phyloP scores from a whole-genome alignment of 768 basidiomycete genomes.

The Hericium coralloides region DNA sequence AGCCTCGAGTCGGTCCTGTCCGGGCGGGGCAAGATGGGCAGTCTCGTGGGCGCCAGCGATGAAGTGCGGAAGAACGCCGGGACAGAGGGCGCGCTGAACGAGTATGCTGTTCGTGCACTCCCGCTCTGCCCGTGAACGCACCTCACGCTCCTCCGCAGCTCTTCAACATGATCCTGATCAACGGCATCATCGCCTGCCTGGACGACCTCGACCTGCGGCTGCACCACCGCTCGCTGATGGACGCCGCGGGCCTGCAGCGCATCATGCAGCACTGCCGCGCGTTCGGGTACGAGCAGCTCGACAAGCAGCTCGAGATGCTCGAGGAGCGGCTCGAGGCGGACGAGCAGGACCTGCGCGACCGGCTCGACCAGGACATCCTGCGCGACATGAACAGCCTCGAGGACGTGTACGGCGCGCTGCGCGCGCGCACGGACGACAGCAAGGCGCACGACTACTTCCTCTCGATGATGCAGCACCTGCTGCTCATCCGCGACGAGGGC shows the following conservation, averaged over 20 bases:
- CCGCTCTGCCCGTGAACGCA: background rate
- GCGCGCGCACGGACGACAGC: conserved; percentile 66
- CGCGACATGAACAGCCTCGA: conserved; percentile 70
- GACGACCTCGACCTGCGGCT: conserved; percentile 81
- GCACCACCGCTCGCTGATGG: conserved; percentile 85
- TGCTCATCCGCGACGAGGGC: conserved; percentile 85
- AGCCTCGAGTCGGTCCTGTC: conserved; percentile 65
- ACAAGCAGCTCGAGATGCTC: conserved; percentile 56
- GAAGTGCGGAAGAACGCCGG: conserved; percentile 68
- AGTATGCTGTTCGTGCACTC: conserved; percentile 68
- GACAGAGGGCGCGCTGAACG: conserved; percentile 60
- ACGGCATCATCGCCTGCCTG: conserved; percentile 50
- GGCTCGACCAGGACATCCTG: conserved; percentile 68
- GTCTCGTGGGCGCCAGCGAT: conserved; percentile 88
- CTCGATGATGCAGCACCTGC: conserved; percentile 89
- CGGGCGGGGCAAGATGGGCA: conserved; percentile 92
- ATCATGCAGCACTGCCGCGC: conserved; percentile 62
- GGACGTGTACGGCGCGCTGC: conserved; percentile 82
- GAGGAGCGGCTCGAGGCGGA: conserved; percentile 63
- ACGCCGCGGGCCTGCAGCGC: conserved; percentile 69
- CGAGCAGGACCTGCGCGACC: conserved; percentile 60
- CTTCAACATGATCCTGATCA: conserved; percentile 65
- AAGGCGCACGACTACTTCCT: conserved; percentile 79
- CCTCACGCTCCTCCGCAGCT: conserved; percentile 30
- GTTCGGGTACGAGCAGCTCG: conserved; percentile 56